phyloP scores from a whole-genome alignment of 306 rosid species.

The Malus sylvestris region DNA sequence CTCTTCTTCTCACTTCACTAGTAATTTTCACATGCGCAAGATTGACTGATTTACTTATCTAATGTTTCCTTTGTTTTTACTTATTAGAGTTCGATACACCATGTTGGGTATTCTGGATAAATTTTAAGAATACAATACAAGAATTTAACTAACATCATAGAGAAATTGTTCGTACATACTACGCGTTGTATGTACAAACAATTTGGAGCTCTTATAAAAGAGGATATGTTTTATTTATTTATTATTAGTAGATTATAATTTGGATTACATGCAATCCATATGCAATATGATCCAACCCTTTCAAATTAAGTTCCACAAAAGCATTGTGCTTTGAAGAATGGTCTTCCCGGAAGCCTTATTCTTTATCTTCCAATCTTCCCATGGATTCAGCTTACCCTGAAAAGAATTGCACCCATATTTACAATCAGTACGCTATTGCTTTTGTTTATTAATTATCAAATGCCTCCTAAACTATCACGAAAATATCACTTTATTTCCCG shows the following conservation, averaged over 20 bases:
- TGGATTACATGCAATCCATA: neutral
- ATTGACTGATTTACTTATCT: no score
- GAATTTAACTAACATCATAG: no score
- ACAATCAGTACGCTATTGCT: neutral
- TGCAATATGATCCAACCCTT: neutral
- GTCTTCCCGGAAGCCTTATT: neutral
- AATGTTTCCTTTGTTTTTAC: no score
- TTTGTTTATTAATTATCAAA: neutral
- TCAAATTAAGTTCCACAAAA: neutral
- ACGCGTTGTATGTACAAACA: neutral
- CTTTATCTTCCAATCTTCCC: neutral
- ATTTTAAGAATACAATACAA: neutral
- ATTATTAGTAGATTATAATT: neutral
- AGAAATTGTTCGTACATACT: neutral
- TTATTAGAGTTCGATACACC: no score
- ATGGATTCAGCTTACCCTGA: slow-evolving; percentile 37
- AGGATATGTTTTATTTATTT: neutral
- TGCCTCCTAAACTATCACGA: neutral
- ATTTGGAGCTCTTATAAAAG: neutral
- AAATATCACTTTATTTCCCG: neutral
- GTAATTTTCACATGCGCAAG: no score
- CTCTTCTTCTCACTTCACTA: neutral
- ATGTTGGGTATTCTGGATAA: no score
- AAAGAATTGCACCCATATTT: neutral
- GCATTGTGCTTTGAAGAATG: neutral